phyloP scores from a whole-genome alignment of 2,329 filamentous ascomycete species.

The Colletotrichum horii region DNA sequence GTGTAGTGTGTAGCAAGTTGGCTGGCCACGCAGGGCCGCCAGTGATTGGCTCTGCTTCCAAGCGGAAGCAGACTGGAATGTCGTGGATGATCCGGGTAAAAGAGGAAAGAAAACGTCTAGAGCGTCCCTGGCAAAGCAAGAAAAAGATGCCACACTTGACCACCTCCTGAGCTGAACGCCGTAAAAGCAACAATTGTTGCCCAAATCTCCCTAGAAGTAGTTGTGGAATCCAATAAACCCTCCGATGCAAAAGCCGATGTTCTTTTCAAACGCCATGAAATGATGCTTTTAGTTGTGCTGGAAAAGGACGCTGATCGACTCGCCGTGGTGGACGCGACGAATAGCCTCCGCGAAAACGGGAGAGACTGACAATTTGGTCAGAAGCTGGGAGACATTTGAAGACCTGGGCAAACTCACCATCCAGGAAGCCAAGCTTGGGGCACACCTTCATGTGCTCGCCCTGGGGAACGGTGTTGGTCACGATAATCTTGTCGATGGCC shows the following conservation, averaged over 20 bases:
- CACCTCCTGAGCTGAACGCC: slow-evolving; percentile 17
- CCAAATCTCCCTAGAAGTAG: neutral
- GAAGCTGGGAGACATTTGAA: neutral
- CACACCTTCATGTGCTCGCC: slow-evolving; percentile 77
- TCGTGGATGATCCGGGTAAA: neutral
- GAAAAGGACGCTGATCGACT: slow-evolving; percentile 96
- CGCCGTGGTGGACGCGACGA: slow-evolving; percentile 93
- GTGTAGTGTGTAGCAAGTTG: slow-evolving; percentile 11
- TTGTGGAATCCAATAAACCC: slow-evolving; percentile 22
- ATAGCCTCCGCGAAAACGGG: slow-evolving; percentile 95
- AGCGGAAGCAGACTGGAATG: slow-evolving; percentile 7
- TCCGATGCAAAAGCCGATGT: slow-evolving; percentile 20
- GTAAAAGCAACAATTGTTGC: slow-evolving; percentile 17
- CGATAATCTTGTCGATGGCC: slow-evolving; percentile 88
- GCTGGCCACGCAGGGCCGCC: neutral
- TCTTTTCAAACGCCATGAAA: slow-evolving; percentile 20
- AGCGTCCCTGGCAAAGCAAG: neutral
- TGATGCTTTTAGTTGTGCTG: slow-evolving; percentile 25
- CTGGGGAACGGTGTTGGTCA: slow-evolving; percentile 95
- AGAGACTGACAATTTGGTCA: slow-evolving; percentile 54
- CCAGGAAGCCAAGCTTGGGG: slow-evolving; percentile 88
- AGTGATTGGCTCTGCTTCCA: neutral
- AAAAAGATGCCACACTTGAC: slow-evolving; percentile 14
- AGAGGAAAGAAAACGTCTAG: slow-evolving; percentile 15
- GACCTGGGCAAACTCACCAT: slow-evolving; percentile 47